Conservation (phyloP, 2,329 filamentous ascomycete species). For the Aspergillus sp. region DNA sequence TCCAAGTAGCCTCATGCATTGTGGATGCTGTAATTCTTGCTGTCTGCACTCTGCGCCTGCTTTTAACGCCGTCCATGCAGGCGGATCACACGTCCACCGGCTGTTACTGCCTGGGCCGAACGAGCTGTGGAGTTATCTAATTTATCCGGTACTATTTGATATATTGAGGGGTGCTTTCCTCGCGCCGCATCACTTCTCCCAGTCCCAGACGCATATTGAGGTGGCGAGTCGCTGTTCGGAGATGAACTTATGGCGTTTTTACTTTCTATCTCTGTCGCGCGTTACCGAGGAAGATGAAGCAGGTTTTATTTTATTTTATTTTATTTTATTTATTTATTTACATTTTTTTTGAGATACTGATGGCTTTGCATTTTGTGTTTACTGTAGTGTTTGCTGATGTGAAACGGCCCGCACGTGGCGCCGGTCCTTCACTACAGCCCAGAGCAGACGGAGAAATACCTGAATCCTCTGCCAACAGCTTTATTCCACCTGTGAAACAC, state of each 20-base stretch:
- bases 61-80: background rate
- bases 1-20: background rate
- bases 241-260: background rate
- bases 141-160: conserved; percentile 2
- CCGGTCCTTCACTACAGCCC: too few species aligned
- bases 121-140: background rate
- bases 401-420: background rate
- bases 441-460: background rate
- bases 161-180: background rate
- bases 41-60: background rate
- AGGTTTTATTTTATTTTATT: too few species aligned
- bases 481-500: too few species aligned
- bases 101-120: background rate
- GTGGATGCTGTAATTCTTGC: background rate
- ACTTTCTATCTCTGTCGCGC: background rate
- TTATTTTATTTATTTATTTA: too few species aligned
- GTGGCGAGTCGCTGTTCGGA: background rate
- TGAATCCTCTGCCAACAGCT: background rate
- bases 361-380: too few species aligned
- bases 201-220: background rate
- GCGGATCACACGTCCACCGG: background rate
- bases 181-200: background rate
- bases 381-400: background rate
- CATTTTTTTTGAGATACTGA: too few species aligned
- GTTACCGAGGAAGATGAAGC: too few species aligned